Evolutionary conservation across 2,329 filamentous ascomycete species (phyloP), one percentile per base, ranked within the genome.

Genomic region (Fusarium bactridioides): DNA sequence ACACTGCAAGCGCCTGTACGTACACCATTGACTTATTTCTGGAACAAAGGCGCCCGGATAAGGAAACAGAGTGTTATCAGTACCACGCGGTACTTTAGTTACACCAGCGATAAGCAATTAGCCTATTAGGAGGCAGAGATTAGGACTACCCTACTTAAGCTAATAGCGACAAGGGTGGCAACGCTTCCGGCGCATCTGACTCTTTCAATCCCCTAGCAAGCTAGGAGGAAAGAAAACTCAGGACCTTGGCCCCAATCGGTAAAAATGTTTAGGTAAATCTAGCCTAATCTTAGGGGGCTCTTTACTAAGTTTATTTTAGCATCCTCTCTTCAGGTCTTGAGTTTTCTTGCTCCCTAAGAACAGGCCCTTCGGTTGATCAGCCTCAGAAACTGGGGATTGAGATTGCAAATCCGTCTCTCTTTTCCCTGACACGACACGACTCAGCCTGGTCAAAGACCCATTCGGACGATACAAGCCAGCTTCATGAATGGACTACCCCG

Each of bases 61-160:
- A 40, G 19, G 47, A 61, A 58, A 69, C 31, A 45, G 21, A 51
- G 40, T 21, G 44, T 61, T 70, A 70, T 56, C 61, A 63, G 59
- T 65, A 55, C 65, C 53, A 50, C 51, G 18, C 25, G 43, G 57
- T 61, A 60, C 57, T 37, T 54, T 33, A n/a, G 27, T 19, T 44
- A 58, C n/a, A 50, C 62, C 55, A 29, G 43, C 59, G 72, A 74
- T 74, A 75, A 74, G 72, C 21, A 37, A 73, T 73, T 61, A 67
- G 41, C 73, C 73, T 71, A 74, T 74, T 10, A 69, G 55, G 45
- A 29, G 31, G 37, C 53, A 31, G n/a, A n/a, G 60, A 73, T 71
- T 75, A 60, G 72, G 57, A 51, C 67, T 60, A 21, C 44, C 19
- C 19, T 47, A 29, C 44, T 19, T n/a, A 10, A 63, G 65, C 44